Evolutionary conservation across 352 stramenopile genomes (phyloP).

Genomic region (Phytophthora megakarya): DNA sequence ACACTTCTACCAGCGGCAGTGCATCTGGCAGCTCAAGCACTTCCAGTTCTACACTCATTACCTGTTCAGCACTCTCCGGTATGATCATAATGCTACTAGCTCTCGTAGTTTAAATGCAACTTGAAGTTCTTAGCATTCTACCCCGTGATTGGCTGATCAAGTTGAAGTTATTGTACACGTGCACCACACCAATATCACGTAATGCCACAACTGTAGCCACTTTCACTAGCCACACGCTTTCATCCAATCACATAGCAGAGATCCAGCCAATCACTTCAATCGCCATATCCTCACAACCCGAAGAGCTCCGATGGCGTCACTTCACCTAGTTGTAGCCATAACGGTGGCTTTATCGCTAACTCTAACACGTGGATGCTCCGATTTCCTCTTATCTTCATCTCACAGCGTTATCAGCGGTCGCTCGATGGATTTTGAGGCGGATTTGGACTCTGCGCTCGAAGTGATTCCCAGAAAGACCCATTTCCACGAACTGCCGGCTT

Average conservation of each 20-base stretch:
- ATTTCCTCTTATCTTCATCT: conserved; percentile 45
- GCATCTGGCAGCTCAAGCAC: too few species aligned
- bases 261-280: neutral
- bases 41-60: too few species aligned
- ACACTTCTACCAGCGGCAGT: too few species aligned
- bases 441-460: conserved; percentile 50
- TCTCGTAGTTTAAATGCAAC: too few species aligned
- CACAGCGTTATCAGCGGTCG: conserved; percentile 48
- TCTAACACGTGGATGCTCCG: conserved; percentile 39
- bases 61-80: too few species aligned
- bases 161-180: conserved; percentile 1
- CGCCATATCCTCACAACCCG: neutral
- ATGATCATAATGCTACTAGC: too few species aligned
- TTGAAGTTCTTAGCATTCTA: too few species aligned
- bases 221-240: conserved; percentile 1
- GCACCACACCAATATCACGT: neutral
- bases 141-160: conserved; percentile 1
- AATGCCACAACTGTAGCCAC: conserved; percentile 7
- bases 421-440: conserved; percentile 63
- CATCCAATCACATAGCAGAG: neutral
- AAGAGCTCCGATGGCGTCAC: neutral
- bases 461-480: conserved; percentile 52
- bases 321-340: neutral
- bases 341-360: neutral
- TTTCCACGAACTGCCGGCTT: conserved; percentile 52